Percentiles rank a stretch among this genome's conserved stretches.
Evolutionary conservation across 495 filamentous ascomycete genomes (phyloP).

Genomic region (Penicillium maclennaniae): DNA sequence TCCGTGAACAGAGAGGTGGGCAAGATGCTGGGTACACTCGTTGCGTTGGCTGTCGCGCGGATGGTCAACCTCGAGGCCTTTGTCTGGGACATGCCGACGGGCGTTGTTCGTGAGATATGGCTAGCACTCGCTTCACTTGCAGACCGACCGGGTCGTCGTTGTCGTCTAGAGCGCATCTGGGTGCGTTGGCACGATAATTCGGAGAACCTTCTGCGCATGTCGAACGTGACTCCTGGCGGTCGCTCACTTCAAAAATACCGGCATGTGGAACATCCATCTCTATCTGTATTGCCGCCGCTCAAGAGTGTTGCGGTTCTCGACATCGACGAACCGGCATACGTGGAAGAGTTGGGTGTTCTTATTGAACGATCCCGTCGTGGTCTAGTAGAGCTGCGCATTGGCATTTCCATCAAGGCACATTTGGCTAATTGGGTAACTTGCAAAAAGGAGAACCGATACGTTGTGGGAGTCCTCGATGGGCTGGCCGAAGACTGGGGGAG

Average conservation of each 20-base stretch:
- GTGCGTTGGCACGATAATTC: constrained; percentile 88
- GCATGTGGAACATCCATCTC: constrained; percentile 76
- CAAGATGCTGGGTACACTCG: constrained; percentile 89
- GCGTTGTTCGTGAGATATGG: constrained; percentile 83
- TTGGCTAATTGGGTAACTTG: constrained; percentile 51
- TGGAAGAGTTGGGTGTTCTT: constrained; percentile 83
- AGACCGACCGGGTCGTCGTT: constrained; percentile 54
- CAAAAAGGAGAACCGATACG: constrained; percentile 28
- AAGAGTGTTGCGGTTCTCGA: constrained; percentile 80
- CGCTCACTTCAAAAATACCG: constrained; percentile 36
- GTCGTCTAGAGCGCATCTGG: constrained; percentile 76
- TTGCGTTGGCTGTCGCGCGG: constrained; percentile 77
- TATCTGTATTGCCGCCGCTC: constrained; percentile 79
- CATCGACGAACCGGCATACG: constrained; percentile 81
- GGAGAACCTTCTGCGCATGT: constrained; percentile 34
- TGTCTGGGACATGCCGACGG: constrained; percentile 95
- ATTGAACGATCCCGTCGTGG: constrained; percentile 67
- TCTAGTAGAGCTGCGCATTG: constrained; percentile 74
- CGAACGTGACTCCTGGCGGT: background rate
- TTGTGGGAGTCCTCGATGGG: constrained; percentile 33
- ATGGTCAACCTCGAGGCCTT: constrained; percentile 92
- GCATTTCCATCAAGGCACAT: constrained; percentile 62
- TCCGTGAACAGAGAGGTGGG: constrained; percentile 83
- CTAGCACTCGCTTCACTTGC: constrained; percentile 74
- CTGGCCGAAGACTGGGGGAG: constrained; percentile 58